Conservation (phyloP, 768 basidiomycete genomes). For the Lentinula sp. region DNA sequence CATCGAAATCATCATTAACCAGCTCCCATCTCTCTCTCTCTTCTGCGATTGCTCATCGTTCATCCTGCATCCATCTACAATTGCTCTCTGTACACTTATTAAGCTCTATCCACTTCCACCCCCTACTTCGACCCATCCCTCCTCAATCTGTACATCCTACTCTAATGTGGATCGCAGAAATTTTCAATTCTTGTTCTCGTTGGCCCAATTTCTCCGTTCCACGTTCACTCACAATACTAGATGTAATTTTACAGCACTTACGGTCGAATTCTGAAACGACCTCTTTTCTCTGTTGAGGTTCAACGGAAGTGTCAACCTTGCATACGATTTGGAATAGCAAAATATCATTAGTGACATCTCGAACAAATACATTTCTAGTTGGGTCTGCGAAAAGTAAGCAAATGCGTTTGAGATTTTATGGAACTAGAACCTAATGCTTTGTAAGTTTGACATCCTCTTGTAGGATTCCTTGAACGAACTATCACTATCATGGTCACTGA, state of each 20-base stretch:
- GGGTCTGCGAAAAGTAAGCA: no score
- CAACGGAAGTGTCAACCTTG: no score
- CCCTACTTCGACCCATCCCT: neutral
- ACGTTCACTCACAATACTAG: neutral
- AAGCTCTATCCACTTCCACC: neutral
- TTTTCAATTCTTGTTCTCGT: neutral
- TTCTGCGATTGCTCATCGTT: neutral
- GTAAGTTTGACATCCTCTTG: no score
- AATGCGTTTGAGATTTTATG: no score
- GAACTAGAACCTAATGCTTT: no score
- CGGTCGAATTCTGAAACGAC: neutral
- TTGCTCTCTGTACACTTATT: neutral
- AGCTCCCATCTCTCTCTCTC: neutral
- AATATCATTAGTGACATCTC: no score
- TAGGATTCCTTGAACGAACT: no score
- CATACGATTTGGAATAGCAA: no score
- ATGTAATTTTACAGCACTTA: neutral
- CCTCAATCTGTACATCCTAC: neutral
- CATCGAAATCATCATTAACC: neutral
- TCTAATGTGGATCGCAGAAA: neutral
- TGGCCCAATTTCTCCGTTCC: neutral
- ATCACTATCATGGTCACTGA: no score
- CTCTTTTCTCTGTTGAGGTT: no score
- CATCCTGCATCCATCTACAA: neutral
- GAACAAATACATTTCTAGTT: no score